A percentile compares a stretch with the other conserved stretches of the same genome.
These are phyloP conservation scores for Auricularia sp. DNA, from an alignment of 768 basidiomycete genomes.

Conservation along the genomic window DNA sequence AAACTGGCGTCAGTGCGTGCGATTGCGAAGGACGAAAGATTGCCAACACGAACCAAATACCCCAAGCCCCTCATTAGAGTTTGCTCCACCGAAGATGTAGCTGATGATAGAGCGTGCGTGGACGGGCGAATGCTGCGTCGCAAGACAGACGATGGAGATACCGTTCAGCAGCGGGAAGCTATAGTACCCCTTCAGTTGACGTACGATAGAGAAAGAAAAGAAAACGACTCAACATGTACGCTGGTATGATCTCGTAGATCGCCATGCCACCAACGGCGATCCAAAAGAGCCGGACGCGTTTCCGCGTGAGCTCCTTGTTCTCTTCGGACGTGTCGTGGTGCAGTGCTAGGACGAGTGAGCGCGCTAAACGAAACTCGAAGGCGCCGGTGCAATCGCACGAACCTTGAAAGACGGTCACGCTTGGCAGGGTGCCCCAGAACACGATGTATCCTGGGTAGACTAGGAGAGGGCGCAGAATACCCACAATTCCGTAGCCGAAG, in stretches of 20 bases:
- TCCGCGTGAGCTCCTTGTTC: not conserved
- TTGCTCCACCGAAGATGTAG: slow-evolving; percentile 55
- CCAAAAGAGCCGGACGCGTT: slow-evolving; percentile 18
- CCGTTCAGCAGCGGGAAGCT: slow-evolving; percentile 20
- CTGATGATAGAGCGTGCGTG: slow-evolving; percentile 39
- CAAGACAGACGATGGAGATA: slow-evolving; percentile 25
- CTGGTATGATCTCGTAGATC: slow-evolving; percentile 14
- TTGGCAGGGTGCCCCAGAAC: slow-evolving; percentile 12
- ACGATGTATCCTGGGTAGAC: slow-evolving; percentile 29
- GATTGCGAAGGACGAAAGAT: not conserved
- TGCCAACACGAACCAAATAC: slow-evolving; percentile 27
- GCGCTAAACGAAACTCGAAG: not conserved
- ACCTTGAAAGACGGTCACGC: slow-evolving; percentile 9
- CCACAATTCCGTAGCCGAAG: slow-evolving; percentile 49
- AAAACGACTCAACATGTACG: slow-evolving; percentile 13
- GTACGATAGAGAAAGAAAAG: not conserved
- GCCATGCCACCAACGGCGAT: slow-evolving; percentile 12
- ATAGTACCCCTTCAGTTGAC: not conserved
- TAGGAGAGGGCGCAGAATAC: slow-evolving; percentile 46
- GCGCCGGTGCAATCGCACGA: not conserved
- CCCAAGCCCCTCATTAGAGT: slow-evolving; percentile 61
- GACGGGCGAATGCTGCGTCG: slow-evolving; percentile 45
- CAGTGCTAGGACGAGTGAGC: not conserved
- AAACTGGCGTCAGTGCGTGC: not conserved
- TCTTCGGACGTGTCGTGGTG: not conserved